Base-by-base conservation (phyloP, 225 moss, liverwort and hornwort species). In the Physcomitrium patens region DNA sequence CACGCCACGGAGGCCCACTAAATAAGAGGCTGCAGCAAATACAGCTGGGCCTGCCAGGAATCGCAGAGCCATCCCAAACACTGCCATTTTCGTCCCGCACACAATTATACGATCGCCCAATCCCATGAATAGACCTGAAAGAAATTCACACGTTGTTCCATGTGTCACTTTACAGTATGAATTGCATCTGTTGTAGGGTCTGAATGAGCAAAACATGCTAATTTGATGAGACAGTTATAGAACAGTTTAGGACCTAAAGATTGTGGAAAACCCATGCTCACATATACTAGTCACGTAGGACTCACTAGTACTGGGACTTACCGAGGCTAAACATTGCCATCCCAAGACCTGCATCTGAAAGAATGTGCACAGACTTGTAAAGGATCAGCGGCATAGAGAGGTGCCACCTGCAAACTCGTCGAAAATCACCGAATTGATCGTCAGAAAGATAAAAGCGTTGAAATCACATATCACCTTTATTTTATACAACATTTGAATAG, bases 311-410 rank as follows among this genome's bases (percentile, higher is more conserved):
- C 66, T 13, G 41, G 67, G 44, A 60, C 89, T 76, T 75, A 97
- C 97, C 99, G 16, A 99, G 95, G 81, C 99, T 95, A 67, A 99
- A 99, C 95, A 95, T 95, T 17, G 99, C 99, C 99, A 99, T 99
- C 60, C 99, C 99, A 60, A 99, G 82, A 65, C 99, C 99, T 27
- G 95, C 95, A 78, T 99, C 99, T 31, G 99, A 99, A 46, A 99
- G 81, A 64, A 99, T 99, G 53, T 89, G 88, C 58, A 95, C 89
- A 11, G 99, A 99, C 76, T 95, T 95, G 10, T 70, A 93, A 18
- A 99, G 82, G 62, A 99, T 89, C 41, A 37, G 67, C 28, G 99
- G 99, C 90, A 99, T 86, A 1, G 24, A n/a, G 9, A 99, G 76
- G 73, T 93, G 79, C 93, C 91, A 99, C 76, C 99, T 97, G 83